A percentile compares a stretch with the other conserved stretches of the same genome.
Evolutionary conservation across 176 grass and related monocot genomes (phyloP).

Genomic region (Carex parvula): DNA sequence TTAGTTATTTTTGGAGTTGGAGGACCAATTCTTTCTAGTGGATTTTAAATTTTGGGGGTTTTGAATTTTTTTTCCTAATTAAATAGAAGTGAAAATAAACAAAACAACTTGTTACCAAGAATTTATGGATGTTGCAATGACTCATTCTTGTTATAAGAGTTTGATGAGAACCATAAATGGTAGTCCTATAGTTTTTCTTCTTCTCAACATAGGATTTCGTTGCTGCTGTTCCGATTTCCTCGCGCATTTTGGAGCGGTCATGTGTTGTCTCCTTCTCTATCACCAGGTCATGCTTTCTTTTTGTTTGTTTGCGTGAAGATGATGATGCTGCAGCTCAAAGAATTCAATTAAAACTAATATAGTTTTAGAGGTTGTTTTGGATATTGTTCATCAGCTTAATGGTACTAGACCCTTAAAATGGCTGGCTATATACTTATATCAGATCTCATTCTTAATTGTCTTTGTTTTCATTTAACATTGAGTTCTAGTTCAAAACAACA

Average conservation of each 20-base stretch:
- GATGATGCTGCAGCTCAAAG: background rate
- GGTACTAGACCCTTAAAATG: background rate
- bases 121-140: conserved; percentile 1
- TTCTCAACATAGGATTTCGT: background rate
- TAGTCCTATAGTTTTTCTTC: background rate
- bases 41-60: too few species aligned
- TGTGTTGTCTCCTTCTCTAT: background rate
- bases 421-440: background rate
- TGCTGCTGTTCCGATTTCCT: background rate
- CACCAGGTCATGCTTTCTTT: conserved; percentile 9
- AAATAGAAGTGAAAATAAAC: background rate
- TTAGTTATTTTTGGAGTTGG: too few species aligned
- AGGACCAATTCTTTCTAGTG: background rate
- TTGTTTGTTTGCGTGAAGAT: conserved; percentile 6
- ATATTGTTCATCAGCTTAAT: background rate
- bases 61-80: background rate
- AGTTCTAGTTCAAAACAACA: background rate
- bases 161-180: background rate
- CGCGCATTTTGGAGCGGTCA: background rate
- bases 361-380: background rate
- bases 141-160: conserved; percentile 23
- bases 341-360: background rate
- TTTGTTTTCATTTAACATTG: background rate
- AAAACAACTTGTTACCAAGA: conserved; percentile 14
- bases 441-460: background rate